Conservation (phyloP, 169 alveolate species). For the Eimeria zaria region DNA sequence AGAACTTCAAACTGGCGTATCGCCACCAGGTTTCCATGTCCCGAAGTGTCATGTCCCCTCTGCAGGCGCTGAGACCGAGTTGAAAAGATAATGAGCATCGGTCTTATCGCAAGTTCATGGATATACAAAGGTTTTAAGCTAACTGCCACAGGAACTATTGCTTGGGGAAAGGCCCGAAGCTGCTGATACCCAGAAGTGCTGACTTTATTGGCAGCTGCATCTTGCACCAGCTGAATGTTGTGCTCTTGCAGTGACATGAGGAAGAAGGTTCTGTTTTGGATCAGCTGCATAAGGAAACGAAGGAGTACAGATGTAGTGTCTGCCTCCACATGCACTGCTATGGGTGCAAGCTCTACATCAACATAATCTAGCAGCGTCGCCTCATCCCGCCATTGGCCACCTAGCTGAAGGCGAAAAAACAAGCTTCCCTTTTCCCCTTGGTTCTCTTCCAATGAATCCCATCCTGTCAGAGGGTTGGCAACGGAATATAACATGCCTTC, state of each 20-base stretch:
- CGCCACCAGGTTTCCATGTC: conserved; percentile 20
- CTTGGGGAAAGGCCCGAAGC: conserved; percentile 75
- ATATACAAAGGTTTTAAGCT: conserved; percentile 71
- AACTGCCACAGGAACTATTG: conserved; percentile 21
- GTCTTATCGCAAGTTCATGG: conserved; percentile 74
- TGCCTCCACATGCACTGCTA: conserved; percentile 77
- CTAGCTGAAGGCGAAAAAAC: conserved; percentile 73
- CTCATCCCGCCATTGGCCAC: conserved; percentile 74
- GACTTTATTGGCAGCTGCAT: conserved; percentile 66
- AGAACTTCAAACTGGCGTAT: conserved; percentile 79
- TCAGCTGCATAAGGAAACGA: conserved; percentile 71
- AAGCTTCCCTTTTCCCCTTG: neutral
- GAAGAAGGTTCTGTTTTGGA: conserved; percentile 64
- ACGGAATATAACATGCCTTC: conserved; percentile 10
- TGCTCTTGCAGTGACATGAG: conserved; percentile 73
- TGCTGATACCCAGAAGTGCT: conserved; percentile 49
- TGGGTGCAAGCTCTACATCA: conserved; percentile 74
- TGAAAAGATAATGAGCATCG: conserved; percentile 63
- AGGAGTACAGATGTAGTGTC: conserved; percentile 80
- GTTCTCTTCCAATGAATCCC: conserved; percentile 43
- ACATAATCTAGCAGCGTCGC: conserved; percentile 78
- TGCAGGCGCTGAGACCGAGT: conserved; percentile 75
- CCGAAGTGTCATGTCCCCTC: conserved; percentile 2
- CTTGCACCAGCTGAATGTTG: conserved; percentile 62
- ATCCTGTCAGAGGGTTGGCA: neutral